Evolutionary conservation across 805 yeast genomes (phyloP).

Genomic region (Pachysolen tannophilus): DNA sequence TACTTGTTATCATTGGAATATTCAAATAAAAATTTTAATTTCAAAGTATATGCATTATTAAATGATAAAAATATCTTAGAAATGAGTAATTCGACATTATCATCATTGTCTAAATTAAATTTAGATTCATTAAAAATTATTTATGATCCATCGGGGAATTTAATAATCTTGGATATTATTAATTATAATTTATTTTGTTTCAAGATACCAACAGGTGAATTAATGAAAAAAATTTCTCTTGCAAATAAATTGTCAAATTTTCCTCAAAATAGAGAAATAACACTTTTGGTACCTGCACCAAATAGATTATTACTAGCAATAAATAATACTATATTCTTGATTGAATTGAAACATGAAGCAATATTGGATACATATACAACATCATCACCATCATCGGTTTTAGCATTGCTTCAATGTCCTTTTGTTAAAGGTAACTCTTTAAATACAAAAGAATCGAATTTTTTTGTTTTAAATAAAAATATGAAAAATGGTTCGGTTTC

Average conservation of each 20-base stretch:
- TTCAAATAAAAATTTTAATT: constrained; percentile 6
- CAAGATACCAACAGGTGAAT: constrained; percentile 24
- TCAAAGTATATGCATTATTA: constrained; percentile 20
- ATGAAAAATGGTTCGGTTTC: constrained; percentile 34
- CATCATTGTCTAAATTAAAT: constrained; percentile 6
- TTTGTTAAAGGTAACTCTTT: constrained; percentile 35
- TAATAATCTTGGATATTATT: constrained; percentile 17
- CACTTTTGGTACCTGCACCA: constrained; percentile 32
- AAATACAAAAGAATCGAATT: constrained; percentile 32
- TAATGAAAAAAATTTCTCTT: constrained; percentile 19
- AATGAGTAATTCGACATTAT: constrained; percentile 19
- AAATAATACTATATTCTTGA: constrained; percentile 30
- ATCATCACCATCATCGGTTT: background rate
- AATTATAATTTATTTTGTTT: constrained; percentile 15
- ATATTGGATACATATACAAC: constrained; percentile 21
- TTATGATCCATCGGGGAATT: constrained; percentile 22
- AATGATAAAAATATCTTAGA: constrained; percentile 18
- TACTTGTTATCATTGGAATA: constrained; percentile 9
- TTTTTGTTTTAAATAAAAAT: constrained; percentile 31
- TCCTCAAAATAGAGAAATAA: constrained; percentile 15
- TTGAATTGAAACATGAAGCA: constrained; percentile 37
- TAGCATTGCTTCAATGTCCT: constrained; percentile 19
- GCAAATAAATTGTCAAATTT: constrained; percentile 18
- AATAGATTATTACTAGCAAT: constrained; percentile 38
- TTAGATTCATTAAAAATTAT: constrained; percentile 8